Conservation (phyloP, 1,284 basidiomycete genomes). For the Naganishia cerealis region DNA sequence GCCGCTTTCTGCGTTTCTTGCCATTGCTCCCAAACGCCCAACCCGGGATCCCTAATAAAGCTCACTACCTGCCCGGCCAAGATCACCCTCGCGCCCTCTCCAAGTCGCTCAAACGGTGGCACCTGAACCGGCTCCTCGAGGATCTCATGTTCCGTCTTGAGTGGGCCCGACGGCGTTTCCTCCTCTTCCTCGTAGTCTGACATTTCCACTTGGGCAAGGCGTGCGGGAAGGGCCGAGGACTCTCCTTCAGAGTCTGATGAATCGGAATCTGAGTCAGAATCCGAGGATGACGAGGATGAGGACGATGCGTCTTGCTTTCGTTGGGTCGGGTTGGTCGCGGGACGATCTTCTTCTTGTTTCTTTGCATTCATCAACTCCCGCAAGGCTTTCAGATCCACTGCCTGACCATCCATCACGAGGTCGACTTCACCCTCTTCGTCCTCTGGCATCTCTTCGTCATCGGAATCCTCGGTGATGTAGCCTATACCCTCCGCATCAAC, state of each 20-base stretch:
- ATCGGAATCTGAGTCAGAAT: conserved; percentile 1
- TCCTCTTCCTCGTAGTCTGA: conserved; percentile 36
- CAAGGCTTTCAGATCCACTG: conserved; percentile 11
- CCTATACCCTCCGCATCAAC: conserved; percentile 21
- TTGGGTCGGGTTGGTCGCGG: neutral
- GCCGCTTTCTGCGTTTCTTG: conserved; percentile 9
- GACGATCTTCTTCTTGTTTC: neutral
- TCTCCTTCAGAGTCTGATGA: conserved; percentile 29
- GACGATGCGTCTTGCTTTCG: neutral
- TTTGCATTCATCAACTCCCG: conserved; percentile 9
- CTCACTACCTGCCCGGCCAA: conserved; percentile 54
- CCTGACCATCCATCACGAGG: conserved; percentile 22
- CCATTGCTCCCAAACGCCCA: conserved; percentile 46
- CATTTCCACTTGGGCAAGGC: conserved; percentile 26
- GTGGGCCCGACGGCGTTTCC: conserved; percentile 37
- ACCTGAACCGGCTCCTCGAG: conserved; percentile 47
- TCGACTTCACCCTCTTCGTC: conserved; percentile 26
- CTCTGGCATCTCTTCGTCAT: conserved; percentile 20
- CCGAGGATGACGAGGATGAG: neutral
- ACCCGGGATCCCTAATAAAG: conserved; percentile 49
- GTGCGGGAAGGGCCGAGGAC: conserved; percentile 11
- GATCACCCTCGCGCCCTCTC: conserved; percentile 44
- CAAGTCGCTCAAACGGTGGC: conserved; percentile 48
- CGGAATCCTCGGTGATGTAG: conserved; percentile 35
- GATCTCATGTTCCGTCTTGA: conserved; percentile 53